These are phyloP conservation scores for Russula virescens DNA, from an alignment of 768 basidiomycete species.

Conservation along the genomic window DNA sequence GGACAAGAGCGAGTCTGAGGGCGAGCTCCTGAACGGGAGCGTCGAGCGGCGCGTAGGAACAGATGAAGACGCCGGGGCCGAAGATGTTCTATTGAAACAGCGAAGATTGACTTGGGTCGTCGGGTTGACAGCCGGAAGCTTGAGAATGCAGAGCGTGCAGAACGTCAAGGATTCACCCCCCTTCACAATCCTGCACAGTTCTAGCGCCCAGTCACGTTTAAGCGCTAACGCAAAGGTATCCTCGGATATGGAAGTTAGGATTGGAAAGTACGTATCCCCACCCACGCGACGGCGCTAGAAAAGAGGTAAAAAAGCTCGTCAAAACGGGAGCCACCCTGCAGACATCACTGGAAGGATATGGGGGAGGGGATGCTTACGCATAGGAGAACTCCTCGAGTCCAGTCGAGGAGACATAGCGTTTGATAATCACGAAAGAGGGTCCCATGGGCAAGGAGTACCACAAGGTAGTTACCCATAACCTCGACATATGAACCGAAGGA, in stretches of 20 bases:
- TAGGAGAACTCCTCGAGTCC: background rate
- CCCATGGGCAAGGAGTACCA: constrained; percentile 14
- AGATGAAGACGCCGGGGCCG: background rate
- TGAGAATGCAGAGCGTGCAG: constrained; percentile 3
- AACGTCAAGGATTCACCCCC: background rate
- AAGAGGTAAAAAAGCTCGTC: background rate
- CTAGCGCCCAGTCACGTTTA: constrained; percentile 10
- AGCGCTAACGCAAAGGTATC: background rate
- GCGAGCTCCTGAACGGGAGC: constrained; percentile 8
- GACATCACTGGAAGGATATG: background rate
- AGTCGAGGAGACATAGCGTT: constrained; percentile 5
- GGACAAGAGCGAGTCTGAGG: constrained; percentile 5
- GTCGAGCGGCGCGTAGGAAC: background rate
- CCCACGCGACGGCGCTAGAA: background rate
- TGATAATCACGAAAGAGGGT: constrained; percentile 1
- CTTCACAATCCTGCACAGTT: background rate
- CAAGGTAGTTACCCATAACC: constrained; percentile 3
- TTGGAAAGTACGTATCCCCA: background rate
- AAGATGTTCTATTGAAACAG: background rate
- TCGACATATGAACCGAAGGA: background rate
- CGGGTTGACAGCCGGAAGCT: constrained; percentile 5
- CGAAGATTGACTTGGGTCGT: background rate
- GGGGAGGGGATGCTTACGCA: background rate
- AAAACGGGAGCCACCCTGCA: background rate
- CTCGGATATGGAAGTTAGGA: background rate